These are phyloP conservation scores for Clarireedia sp. DNA, from an alignment of 2,329 filamentous ascomycete species.

Conservation along the genomic window DNA sequence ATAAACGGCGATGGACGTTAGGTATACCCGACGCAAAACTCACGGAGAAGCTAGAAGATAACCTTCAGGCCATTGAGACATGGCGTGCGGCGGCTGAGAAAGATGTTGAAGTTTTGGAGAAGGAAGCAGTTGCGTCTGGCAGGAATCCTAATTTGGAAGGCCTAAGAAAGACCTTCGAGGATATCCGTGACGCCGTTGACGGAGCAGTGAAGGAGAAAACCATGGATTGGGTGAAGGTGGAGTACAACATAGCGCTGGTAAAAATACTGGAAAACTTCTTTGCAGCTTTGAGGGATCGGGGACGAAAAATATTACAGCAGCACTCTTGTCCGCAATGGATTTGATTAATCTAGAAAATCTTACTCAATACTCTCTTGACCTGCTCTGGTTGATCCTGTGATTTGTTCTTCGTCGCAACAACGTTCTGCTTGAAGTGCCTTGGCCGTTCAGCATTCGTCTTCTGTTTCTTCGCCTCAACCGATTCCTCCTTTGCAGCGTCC, in stretches of 20 bases:
- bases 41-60: not conserved
- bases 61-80: conserved; percentile 5
- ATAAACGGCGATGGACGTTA: not conserved
- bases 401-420: conserved; percentile 44
- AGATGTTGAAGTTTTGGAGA: conserved; percentile 1
- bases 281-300: not conserved
- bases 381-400: conserved; percentile 44
- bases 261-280: conserved; percentile 2
- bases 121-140: not conserved
- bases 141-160: not conserved
- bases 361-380: conserved; percentile 53
- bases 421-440: conserved; percentile 60
- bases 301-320: not conserved
- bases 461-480: conserved; percentile 21
- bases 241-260: not conserved
- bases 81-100: conserved; percentile 2
- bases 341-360: conserved; percentile 46
- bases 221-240: not conserved
- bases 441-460: conserved; percentile 31
- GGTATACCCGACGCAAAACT: not conserved
- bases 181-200: conserved; percentile 1
- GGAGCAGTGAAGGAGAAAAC: not conserved
- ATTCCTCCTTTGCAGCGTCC: conserved; percentile 20
- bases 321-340: not conserved
- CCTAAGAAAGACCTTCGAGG: not conserved